Evolutionary conservation across 2,329 filamentous ascomycete species (phyloP), one percentile per base, ranked within the genome.

Genomic region (Phialophora tarda): DNA sequence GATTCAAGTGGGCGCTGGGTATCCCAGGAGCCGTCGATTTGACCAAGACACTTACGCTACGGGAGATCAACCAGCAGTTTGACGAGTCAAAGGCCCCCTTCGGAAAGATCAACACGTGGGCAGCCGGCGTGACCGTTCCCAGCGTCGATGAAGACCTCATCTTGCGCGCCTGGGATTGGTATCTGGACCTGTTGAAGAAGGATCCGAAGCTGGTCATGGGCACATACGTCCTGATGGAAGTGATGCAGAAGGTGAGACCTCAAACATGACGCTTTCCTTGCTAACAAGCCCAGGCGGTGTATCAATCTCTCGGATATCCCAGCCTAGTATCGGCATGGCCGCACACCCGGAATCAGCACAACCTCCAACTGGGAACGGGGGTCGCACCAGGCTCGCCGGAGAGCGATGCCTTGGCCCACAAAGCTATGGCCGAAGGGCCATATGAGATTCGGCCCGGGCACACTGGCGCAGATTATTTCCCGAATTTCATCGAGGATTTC

Each of bases 1-100:
- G 64, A n/a, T 71, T 71, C 51, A 60, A 65, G 51, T 69, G 66
- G 69, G 67, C 67, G 8, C 38, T 71, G 30, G 64, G 67, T 11
- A 69, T 71, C 30, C 51, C 63, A 6, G 67, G 69, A 6, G 69
- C 67, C 1, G 57, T 69, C 48, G 66, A 71, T 53, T 28, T 65
- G 57, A 71, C 69, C 12, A 63, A 59, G 24, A 51, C 68, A 4
- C 17, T 59, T 4, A 54, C 47, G 8, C 30, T 69, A 26, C 64
- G 63, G 57, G 58, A 54, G 48, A 59, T 66, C 28, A 62, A 66
- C 38, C 50, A 62, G 44, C 28, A 41, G 14, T 66, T 66, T 32
- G 64, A 58, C 54, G 24, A 32, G 7, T 58, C 59, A 14, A 58
- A 58, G 26, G 64, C 64, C 4, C 58, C 53, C 26, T 62, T 66